Evolutionary conservation across 495 filamentous ascomycete species (phyloP).

Genomic region (Letharia lupina): DNA sequence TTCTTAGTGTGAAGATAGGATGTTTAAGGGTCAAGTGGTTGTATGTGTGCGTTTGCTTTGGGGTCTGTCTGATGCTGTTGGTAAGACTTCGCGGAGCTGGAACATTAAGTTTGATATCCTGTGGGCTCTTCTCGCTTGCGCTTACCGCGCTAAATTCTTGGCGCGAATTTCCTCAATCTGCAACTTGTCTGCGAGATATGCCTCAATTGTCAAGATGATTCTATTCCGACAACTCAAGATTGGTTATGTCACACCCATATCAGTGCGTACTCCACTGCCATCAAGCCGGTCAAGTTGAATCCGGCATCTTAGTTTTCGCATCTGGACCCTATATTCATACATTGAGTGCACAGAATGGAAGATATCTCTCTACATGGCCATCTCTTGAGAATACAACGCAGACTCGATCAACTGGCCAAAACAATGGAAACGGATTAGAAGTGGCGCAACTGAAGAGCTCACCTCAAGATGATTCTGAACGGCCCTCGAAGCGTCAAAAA

Average conservation of each 20-base stretch:
- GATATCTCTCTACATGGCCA: constrained; percentile 44
- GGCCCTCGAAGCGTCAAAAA: constrained; percentile 47
- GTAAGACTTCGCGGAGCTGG: too few relatives aligned
- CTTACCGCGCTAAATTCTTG: neutral
- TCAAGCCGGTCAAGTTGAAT: constrained; percentile 28
- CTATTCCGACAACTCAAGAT: neutral
- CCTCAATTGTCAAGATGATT: neutral
- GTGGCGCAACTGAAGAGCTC: neutral
- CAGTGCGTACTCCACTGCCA: constrained; percentile 43
- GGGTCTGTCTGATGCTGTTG: neutral
- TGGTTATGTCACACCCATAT: constrained; percentile 42
- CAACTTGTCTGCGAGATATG: neutral
- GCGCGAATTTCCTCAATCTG: neutral
- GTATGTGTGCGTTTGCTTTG: constrained; percentile 11
- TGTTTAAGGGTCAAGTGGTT: constrained; percentile 75
- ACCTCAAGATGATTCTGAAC: constrained; percentile 29
- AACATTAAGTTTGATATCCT: neutral
- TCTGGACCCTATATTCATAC: constrained; percentile 47
- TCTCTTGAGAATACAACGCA: constrained; percentile 29
- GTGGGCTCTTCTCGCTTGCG: constrained; percentile 4
- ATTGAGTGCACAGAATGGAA: constrained; percentile 37
- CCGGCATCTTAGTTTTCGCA: constrained; percentile 46
- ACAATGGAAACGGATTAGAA: neutral
- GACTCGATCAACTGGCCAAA: constrained; percentile 11
- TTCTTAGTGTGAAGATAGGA: constrained; percentile 93